Evolutionary conservation across 129 eudicot species (phyloP), one percentile per base, ranked within the genome.

Genomic region (Chrysanthemum makinoi): DNA sequence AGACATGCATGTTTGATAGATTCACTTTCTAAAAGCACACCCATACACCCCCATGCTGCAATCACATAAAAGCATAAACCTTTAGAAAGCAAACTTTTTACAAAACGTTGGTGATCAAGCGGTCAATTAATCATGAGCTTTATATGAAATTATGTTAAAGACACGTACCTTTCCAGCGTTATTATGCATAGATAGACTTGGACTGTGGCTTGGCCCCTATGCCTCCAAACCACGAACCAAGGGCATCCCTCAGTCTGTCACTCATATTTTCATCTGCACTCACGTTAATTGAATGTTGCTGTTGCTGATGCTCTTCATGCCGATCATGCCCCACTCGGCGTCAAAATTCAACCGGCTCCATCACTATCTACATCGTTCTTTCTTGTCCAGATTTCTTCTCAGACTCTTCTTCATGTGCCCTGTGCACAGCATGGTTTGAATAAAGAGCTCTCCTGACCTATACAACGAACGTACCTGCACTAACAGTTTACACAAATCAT

Each of bases 341-440:
- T 0, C 63, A 75, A 47, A 92, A 96, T 72, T 85, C 89, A 10
- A 62, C 81, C 0, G 96, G 86, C n/a, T 86, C 95, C 4, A 89
- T 91, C 70, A 88, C 97, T 66, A 46, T 77, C 33, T 83, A 96
- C 47, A 72, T 50, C 0, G 76, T 75, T 24, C 63, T 63, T 70
- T 43, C 69, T 54, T 33, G 71, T 22, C 54, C 68, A 2, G 10
- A 44, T 47, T 61, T 72, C 57, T 70, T 46, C 72, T 49, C 76
- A 4, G 74, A 52, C 49, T 75, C 66, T 6, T 59, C 70, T 28
- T 66, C 51, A 44, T 72, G 77, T 10, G 55, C 81, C 74, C 75
- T 68, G 9, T 71, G 84, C 20, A 88, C 5, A 28, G 78, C 78
- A 50, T 78, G 84, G 28, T 24, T 24, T 24, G 28, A 24, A 24